Percentiles rank a stretch among this genome's conserved stretches.
Evolutionary conservation across 139 green algal genomes (phyloP).

Genomic region (Micractinium conductrix): DNA sequence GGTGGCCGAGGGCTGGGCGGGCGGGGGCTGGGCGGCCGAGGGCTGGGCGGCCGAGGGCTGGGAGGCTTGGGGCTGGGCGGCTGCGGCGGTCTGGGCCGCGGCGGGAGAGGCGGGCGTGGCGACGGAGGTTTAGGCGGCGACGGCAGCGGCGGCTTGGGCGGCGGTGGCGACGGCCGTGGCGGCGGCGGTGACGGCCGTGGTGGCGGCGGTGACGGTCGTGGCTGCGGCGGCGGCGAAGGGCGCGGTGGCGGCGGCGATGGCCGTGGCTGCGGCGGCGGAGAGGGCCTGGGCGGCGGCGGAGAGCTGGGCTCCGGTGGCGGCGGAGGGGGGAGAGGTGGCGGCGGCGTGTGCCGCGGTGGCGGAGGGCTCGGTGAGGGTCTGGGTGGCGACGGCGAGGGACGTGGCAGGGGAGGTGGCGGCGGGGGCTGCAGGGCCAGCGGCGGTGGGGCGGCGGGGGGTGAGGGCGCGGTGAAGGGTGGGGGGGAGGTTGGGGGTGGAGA

Average conservation of each 20-base stretch:
- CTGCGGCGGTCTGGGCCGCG: background rate
- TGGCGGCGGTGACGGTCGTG: background rate
- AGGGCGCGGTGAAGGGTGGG: background rate
- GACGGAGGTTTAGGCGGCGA: background rate
- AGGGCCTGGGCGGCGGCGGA: background rate
- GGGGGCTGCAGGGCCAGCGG: background rate
- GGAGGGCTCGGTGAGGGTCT: background rate
- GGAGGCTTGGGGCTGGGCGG: background rate
- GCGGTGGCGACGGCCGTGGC: background rate
- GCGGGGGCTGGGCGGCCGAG: no score
- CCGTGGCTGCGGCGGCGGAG: background rate
- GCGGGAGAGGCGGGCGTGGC: background rate
- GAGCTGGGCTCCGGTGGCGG: background rate
- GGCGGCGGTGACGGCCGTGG: background rate
- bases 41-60: no score
- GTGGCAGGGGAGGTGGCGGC: background rate
- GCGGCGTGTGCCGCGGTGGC: background rate
- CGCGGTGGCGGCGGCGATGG: background rate
- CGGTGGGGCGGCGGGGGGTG: background rate
- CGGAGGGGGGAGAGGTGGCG: background rate
- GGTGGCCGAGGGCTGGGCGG: no score
- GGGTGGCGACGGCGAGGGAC: background rate
- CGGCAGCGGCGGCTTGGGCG: background rate
- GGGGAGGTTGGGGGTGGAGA: background rate
- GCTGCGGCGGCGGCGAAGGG: background rate